Conservation (phyloP, 129 eudicot genomes). For the Heracleum sosnowskyi region DNA sequence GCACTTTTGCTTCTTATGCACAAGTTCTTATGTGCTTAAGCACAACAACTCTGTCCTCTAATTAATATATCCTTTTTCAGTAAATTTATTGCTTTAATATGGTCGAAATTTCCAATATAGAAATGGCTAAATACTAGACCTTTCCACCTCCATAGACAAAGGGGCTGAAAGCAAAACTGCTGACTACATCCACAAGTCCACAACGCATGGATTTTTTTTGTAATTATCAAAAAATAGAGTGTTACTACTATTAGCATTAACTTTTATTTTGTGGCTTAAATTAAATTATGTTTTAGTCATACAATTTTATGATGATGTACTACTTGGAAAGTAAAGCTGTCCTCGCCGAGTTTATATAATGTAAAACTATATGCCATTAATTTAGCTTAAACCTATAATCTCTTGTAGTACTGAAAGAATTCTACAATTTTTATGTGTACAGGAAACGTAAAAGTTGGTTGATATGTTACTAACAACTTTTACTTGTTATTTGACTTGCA, state of each 20-base stretch:
- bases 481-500: neutral
- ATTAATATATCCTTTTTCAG: neutral
- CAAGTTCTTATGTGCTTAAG: neutral
- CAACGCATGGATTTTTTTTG: neutral
- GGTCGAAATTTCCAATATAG: neutral
- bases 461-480: neutral
- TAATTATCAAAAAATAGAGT: neutral
- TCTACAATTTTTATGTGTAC: neutral
- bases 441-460: neutral
- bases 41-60: neutral
- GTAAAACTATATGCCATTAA: too few species aligned
- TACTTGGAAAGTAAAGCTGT: neutral
- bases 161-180: neutral
- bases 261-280: neutral
- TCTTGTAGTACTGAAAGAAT: neutral
- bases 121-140: neutral
- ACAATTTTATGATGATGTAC: neutral
- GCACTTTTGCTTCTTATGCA: neutral
- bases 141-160: neutral
- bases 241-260: neutral
- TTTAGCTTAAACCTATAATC: neutral
- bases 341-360: neutral
- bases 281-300: neutral
- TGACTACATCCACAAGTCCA: neutral
- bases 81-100: neutral